phyloP scores from a whole-genome alignment of 1,284 basidiomycete species.

The Sutorius eximius region DNA sequence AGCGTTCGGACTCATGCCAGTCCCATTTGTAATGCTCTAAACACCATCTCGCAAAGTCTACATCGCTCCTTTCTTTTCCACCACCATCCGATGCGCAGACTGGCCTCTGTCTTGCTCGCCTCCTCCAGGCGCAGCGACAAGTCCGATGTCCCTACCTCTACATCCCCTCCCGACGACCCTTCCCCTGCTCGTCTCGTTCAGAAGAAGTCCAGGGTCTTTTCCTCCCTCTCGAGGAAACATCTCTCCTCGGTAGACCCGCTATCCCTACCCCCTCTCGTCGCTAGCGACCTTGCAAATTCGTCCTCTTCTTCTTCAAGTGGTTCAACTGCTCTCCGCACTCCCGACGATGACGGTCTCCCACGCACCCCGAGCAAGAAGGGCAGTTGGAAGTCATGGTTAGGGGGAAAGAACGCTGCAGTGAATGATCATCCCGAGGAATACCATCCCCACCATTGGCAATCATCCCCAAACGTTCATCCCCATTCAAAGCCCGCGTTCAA shows the following conservation, averaged over 20 bases:
- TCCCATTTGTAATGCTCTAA: conserved; percentile 39
- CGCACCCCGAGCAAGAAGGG: conserved; percentile 42
- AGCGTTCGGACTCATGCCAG: conserved; percentile 22
- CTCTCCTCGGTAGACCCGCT: conserved; percentile 12
- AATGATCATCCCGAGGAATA: conserved; percentile 24
- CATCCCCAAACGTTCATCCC: conserved; percentile 12
- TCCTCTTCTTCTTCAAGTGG: conserved; percentile 64
- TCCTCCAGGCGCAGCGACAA: conserved; percentile 51
- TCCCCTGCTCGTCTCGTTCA: conserved; percentile 11
- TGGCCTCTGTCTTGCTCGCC: conserved; percentile 51
- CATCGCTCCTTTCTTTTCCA: conserved; percentile 18
- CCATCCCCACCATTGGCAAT: conserved; percentile 16
- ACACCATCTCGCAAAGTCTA: conserved; percentile 8
- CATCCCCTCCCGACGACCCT: conserved; percentile 20
- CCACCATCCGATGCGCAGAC: conserved; percentile 46
- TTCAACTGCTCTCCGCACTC: conserved; percentile 58
- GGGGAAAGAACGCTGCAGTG: conserved; percentile 38
- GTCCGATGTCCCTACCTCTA: conserved; percentile 31
- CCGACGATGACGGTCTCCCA: conserved; percentile 54
- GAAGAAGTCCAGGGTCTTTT: conserved; percentile 25
- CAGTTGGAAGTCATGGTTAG: conserved; percentile 53
- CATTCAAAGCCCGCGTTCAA: conserved; percentile 21
- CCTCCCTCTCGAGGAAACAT: conserved; percentile 34
- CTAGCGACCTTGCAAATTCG: conserved; percentile 33
- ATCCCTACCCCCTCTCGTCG: conserved; percentile 20